Base-by-base conservation (phyloP, 805 yeast species). In the Candida cerambycidarum region DNA sequence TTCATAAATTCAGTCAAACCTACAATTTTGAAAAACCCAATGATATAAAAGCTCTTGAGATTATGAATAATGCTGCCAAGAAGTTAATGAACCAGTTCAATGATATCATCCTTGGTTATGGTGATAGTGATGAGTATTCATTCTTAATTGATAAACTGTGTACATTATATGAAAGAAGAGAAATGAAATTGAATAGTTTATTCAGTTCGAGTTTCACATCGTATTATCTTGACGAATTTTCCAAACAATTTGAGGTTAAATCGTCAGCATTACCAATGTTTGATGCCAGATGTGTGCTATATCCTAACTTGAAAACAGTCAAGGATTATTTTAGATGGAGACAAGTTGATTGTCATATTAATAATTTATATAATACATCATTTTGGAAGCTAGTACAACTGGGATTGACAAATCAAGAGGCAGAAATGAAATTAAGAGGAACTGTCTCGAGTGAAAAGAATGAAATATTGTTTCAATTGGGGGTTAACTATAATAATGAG, bases 321-420 rank as follows among this genome's bases (percentile, higher is more conserved):
- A 71, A 87, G 43, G 98, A 92, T 61, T 93, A 93, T 58, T 76
- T 93, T 50, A 69, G 85, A 43, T 93, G 99, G 99, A 75, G 99
- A 51, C 97, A 88, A 58, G 98, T 84, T 1, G 99, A 93, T 59
- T 93, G 93, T 39, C 99, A 93, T 65, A 93, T 93, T 42, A 93
- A 93, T 61, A 93, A 93, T 60, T 64, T 93, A 46, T 93, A 92
- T 69, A 93, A 93, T 58, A 93, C 99, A 0, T 71, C 89, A 0
- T 93, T 93, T 59, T 93, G 99, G 99, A 71, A 80, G 5, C 69
- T 93, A 54, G 92, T 93, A 0, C 58, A 69, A 14, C 71, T 76
- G 47, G 83, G 82, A 0, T 44, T 85, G 63, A 75, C 84, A 0
- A 80, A 95, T 0, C 78, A 79, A 48, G 93, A 89, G 28, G 95